phyloP scores from a whole-genome alignment of 2,329 filamentous ascomycete species.

The Rasamsonia emersonii region DNA sequence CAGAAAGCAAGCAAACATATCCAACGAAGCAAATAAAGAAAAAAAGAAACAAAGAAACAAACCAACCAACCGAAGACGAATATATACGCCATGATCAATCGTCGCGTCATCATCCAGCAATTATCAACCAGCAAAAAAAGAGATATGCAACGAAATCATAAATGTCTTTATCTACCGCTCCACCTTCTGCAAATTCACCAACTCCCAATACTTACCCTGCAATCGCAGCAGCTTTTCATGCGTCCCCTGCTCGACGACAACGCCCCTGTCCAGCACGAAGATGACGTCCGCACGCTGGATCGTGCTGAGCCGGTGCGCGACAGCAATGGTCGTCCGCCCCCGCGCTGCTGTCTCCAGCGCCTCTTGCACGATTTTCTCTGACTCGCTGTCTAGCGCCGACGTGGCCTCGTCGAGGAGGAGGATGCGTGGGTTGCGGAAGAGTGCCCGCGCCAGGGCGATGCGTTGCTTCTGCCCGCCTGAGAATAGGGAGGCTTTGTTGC shows the following conservation, averaged over 20 bases:
- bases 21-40: no score
- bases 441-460: conserved; percentile 27
- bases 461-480: conserved; percentile 30
- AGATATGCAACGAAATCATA: no score
- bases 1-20: no score
- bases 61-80: no score
- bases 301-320: conserved; percentile 81
- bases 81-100: no score
- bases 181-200: no score
- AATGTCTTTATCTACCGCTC: no score
- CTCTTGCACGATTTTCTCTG: conserved; percentile 50
- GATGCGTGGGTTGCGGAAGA: conserved; percentile 25
- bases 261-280: conserved; percentile 85
- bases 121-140: no score
- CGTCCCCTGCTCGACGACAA: conserved; percentile 73
- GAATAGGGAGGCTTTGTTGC: conserved; percentile 16
- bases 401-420: conserved; percentile 67
- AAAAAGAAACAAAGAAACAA: no score
- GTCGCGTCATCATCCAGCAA: no score
- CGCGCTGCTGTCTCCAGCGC: conserved; percentile 74
- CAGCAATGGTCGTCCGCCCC: conserved; percentile 82
- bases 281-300: conserved; percentile 93
- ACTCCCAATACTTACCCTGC: conserved; percentile 64
- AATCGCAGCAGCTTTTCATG: conserved; percentile 63
- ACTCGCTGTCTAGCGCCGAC: conserved; percentile 41